Percentiles rank a stretch among this genome's conserved stretches.
These are phyloP conservation scores for Flaveria floridana DNA, from an alignment of 140 eudicot genomes.

Conservation along the genomic window DNA sequence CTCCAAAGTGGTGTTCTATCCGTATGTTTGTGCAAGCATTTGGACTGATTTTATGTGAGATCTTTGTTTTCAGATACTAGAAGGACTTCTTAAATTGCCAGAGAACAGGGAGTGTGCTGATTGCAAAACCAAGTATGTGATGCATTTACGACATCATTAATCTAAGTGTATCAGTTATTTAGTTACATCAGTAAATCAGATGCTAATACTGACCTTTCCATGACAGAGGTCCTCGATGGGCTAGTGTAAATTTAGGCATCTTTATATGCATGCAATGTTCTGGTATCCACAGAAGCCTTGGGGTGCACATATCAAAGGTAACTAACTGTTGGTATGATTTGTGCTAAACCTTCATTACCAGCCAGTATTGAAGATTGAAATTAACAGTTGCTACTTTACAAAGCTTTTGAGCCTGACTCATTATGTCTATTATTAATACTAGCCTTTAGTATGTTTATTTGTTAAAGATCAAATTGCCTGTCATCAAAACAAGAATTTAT, in stretches of 20 bases:
- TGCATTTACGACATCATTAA: constrained; percentile 21
- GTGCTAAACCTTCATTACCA: constrained; percentile 16
- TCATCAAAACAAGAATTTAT: constrained; percentile 15
- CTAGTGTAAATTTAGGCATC: constrained; percentile 95
- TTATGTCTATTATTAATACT: constrained; percentile 9
- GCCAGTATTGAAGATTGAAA: constrained; percentile 9
- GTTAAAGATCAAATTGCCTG: constrained; percentile 3
- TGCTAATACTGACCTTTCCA: constrained; percentile 3
- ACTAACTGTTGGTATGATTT: constrained; percentile 12
- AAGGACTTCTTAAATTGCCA: constrained; percentile 94
- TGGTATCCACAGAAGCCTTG: constrained; percentile 99
- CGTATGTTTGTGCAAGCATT: constrained; percentile 10
- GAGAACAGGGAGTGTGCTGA: constrained; percentile 99
- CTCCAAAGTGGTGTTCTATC: constrained; percentile 1
- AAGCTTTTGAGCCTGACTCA: background rate
- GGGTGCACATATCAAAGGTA: constrained; percentile 98
- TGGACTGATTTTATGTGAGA: constrained; percentile 24
- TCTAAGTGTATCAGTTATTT: background rate
- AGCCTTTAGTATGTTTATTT: constrained; percentile 14
- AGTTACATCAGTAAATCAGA: constrained; percentile 20
- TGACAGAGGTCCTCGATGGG: constrained; percentile 99
- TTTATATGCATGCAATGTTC: constrained; percentile 99
- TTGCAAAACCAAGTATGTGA: constrained; percentile 84
- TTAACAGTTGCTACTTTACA: constrained; percentile 17
- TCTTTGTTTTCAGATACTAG: constrained; percentile 64